phyloP scores from a whole-genome alignment of 108 stramenopile genomes.

The Mediolabrus comicus region DNA sequence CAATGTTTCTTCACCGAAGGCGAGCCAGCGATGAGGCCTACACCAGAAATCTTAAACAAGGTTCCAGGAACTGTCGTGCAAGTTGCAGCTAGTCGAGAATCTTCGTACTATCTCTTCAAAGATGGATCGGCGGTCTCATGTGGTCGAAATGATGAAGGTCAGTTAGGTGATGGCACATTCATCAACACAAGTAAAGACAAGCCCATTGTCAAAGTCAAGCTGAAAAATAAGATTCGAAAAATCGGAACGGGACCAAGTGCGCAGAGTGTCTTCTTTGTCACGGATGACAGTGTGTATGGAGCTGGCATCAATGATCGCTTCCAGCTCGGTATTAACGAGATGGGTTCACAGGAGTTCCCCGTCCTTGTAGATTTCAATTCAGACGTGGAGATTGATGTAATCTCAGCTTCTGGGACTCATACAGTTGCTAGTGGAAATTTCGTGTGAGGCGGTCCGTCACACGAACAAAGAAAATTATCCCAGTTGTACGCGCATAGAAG shows the following conservation, averaged over 20 bases:
- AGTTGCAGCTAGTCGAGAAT: slow-evolving; percentile 25
- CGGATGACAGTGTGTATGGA: slow-evolving; percentile 6
- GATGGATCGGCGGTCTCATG: slow-evolving; percentile 38
- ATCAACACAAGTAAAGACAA: slow-evolving; percentile 13
- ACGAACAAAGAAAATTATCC: too few species aligned
- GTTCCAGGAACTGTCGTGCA: not conserved
- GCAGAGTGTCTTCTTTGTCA: slow-evolving; percentile 32
- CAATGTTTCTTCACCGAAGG: slow-evolving; percentile 42
- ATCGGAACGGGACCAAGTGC: slow-evolving; percentile 42
- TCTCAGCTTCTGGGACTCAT: slow-evolving; percentile 22
- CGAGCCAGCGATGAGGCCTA: not conserved
- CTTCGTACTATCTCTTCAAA: slow-evolving; percentile 31
- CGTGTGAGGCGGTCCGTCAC: too few species aligned
- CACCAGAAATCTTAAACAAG: not conserved
- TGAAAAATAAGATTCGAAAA: not conserved
- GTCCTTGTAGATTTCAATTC: slow-evolving; percentile 1
- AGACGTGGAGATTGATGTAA: slow-evolving; percentile 4
- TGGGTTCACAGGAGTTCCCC: slow-evolving; percentile 3
- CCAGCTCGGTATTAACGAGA: slow-evolving; percentile 12
- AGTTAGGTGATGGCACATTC: slow-evolving; percentile 41
- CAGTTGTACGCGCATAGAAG: too few species aligned
- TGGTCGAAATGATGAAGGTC: slow-evolving; percentile 38
- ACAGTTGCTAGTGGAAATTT: slow-evolving; percentile 10
- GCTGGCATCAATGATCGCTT: slow-evolving; percentile 23
- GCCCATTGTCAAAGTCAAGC: slow-evolving; percentile 15